Percentiles rank a stretch among this genome's conserved stretches.
These are phyloP conservation scores for Fremontodendron californicum DNA, from an alignment of 345 rosid species.

Conservation along the genomic window DNA sequence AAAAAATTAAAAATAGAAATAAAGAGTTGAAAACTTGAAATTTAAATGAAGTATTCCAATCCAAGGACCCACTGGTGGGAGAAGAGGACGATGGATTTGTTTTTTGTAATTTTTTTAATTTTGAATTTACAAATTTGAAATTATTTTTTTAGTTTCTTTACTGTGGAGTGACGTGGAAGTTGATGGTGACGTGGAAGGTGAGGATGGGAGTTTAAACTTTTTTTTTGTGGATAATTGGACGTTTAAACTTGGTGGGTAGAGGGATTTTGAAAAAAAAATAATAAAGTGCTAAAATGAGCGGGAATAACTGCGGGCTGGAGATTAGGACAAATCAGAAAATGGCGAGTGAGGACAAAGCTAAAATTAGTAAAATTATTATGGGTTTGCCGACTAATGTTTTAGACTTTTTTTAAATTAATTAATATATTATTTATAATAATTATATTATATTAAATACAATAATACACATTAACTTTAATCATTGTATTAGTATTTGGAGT, in stretches of 20 bases:
- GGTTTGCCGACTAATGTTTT: too few relatives aligned
- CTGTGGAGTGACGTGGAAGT: slow-evolving; percentile 22
- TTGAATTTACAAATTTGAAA: neutral
- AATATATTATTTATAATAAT: too few relatives aligned
- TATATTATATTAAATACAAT: too few relatives aligned
- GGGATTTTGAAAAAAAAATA: slow-evolving; percentile 34
- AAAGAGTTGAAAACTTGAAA: slow-evolving; percentile 12
- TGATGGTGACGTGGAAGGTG: slow-evolving; percentile 33
- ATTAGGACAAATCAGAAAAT: slow-evolving; percentile 7
- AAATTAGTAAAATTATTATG: too few relatives aligned
- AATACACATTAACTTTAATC: too few relatives aligned
- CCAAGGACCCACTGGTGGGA: slow-evolving; percentile 9
- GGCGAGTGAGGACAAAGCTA: neutral
- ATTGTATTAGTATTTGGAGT: too few relatives aligned
- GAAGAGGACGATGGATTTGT: slow-evolving; percentile 24
- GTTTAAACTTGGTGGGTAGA: too few relatives aligned
- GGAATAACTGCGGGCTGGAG: slow-evolving; percentile 37
- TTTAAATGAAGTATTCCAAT: slow-evolving; percentile 14
- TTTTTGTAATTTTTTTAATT: neutral
- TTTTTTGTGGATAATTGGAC: too few relatives aligned
- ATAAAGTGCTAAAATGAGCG: slow-evolving; percentile 42
- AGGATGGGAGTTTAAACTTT: slow-evolving; percentile 13
- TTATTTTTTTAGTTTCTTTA: neutral
- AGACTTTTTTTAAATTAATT: too few relatives aligned
- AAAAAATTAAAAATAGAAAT: neutral